Conservation (phyloP, 441 rosid species). For the Euphorbia neoarborescens region DNA sequence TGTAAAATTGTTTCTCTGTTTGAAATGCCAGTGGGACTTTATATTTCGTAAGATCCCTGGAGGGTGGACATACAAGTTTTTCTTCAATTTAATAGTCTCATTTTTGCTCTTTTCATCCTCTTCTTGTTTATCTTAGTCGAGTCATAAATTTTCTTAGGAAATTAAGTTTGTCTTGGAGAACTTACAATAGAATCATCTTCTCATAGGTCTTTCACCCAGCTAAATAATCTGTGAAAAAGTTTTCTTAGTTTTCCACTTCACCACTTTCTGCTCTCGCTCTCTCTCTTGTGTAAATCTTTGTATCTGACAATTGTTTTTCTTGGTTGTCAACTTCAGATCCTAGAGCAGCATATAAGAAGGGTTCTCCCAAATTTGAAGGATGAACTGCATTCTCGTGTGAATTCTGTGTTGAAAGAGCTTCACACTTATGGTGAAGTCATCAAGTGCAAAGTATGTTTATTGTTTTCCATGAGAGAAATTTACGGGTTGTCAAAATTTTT, state of each 20-base stretch:
- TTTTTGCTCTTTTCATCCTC: neutral
- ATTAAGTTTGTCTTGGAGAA: neutral
- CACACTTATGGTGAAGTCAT: slow-evolving; percentile 39
- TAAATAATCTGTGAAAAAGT: neutral
- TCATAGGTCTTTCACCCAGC: neutral
- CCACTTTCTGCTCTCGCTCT: neutral
- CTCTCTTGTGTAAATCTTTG: neutral
- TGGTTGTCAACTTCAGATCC: slow-evolving; percentile 30
- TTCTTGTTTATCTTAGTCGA: no score
- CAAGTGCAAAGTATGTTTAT: slow-evolving; percentile 41
- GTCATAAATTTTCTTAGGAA: neutral
- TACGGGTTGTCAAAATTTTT: slow-evolving; percentile 2
- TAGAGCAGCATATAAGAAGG: slow-evolving; percentile 50
- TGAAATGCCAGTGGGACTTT: neutral
- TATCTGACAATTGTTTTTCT: neutral
- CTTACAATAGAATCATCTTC: neutral
- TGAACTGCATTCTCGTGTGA: slow-evolving; percentile 37
- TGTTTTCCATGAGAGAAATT: neutral
- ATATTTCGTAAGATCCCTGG: neutral
- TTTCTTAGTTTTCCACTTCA: neutral
- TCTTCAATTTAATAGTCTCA: neutral
- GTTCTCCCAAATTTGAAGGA: slow-evolving; percentile 52
- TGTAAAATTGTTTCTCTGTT: neutral
- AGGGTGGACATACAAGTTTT: neutral
- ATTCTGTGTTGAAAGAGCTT: slow-evolving; percentile 42